A percentile compares a stretch with the other conserved stretches of the same genome.
Evolutionary conservation across 1,284 basidiomycete species (phyloP).

Genomic region (Heterobasidion irregulare): DNA sequence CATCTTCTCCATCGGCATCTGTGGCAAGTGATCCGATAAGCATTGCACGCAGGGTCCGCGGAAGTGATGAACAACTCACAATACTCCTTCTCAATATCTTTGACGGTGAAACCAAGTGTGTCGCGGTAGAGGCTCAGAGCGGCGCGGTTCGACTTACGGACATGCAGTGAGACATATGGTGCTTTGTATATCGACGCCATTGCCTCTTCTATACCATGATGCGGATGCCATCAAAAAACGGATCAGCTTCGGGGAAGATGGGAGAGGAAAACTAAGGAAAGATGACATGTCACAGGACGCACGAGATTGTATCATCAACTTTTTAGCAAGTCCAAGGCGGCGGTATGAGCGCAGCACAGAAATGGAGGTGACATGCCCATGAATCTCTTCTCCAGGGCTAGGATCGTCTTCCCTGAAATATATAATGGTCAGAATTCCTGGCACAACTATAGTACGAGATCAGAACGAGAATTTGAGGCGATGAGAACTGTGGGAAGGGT

Average conservation of each 20-base stretch:
- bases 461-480: constrained; percentile 1
- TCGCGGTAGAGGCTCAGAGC: constrained; percentile 80
- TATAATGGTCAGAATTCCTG: constrained; percentile 16
- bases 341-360: constrained; percentile 83
- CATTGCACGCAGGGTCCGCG: neutral
- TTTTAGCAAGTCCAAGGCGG: constrained; percentile 79
- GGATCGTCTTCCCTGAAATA: constrained; percentile 56
- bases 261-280: neutral
- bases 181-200: constrained; percentile 82
- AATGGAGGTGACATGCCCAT: constrained; percentile 90
- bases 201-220: constrained; percentile 56
- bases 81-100: constrained; percentile 73
- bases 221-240: neutral
- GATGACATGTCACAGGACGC: constrained; percentile 19
- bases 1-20: constrained; percentile 93
- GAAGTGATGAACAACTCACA: constrained; percentile 44
- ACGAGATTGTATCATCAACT: constrained; percentile 86
- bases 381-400: constrained; percentile 48
- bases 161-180: constrained; percentile 75
- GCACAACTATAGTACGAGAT: constrained; percentile 10
- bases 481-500: too few species aligned
- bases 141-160: constrained; percentile 81
- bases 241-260: neutral
- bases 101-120: constrained; percentile 74
- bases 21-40: constrained; percentile 1